These are phyloP conservation scores for Erysimum pusillum DNA, from an alignment of 441 rosid species.

Conservation along the genomic window DNA sequence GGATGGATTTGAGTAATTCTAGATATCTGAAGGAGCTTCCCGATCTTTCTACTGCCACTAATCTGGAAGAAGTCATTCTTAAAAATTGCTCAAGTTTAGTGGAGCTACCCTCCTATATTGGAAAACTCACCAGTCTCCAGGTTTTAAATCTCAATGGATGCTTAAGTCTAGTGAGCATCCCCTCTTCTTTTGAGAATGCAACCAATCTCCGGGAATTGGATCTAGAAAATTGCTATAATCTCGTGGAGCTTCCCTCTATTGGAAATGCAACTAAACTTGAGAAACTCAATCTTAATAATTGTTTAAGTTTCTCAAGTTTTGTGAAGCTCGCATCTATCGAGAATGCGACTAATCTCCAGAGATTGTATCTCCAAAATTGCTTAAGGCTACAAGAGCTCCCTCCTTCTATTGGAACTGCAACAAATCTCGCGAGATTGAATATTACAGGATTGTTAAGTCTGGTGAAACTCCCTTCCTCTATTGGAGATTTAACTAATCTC, in stretches of 20 bases:
- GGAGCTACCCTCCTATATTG: no score
- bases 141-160: no score
- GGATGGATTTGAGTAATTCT: neutral
- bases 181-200: no score
- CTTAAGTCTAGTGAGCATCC: neutral
- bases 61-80: no score
- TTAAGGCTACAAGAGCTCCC: neutral
- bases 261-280: no score
- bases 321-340: neutral
- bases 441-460: neutral
- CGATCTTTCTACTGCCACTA: neutral
- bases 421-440: fast-evolving
- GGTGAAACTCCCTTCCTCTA: neutral
- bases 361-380: neutral
- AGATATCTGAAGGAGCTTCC: neutral
- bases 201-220: no score
- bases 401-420: neutral
- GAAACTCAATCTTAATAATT: no score
- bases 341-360: neutral
- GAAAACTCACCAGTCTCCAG: no score
- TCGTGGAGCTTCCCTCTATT: neutral
- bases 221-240: neutral
- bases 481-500: neutral
- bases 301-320: neutral
- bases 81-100: no score